Evolutionary conservation across 176 grass and related monocot genomes (phyloP), one percentile per base, ranked within the genome.

Genomic region (Pontederia crassipes): DNA sequence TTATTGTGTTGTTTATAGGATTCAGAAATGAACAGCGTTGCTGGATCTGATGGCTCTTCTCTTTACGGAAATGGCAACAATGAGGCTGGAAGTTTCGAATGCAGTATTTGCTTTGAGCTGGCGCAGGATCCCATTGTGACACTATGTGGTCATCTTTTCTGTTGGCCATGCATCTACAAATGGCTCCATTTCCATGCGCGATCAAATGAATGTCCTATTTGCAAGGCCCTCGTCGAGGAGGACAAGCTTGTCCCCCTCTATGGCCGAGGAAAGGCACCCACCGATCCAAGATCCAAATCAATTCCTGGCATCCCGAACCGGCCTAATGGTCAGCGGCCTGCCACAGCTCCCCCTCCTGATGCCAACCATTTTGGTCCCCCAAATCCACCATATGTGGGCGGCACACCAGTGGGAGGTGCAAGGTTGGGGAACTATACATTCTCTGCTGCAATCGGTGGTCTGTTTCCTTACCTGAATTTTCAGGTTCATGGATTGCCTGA

Each of bases 181-280:
- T 64, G 61, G 61, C 61, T 64, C n/a, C 61, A 48, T 47, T 35
- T 35, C 61, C 40, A 64, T 64, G 61, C 40, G 9, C 61, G 48
- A 64, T 64, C 61, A 18, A 48, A 15, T 18, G 61, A 64, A 48
- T 64, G 61, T 46, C 61, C 61, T 11, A 46, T 64, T 17, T 64
- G 61, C 61, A 64, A 64, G 61, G 61, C 45, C 45, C 17, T 64
- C 45, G 10, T 64, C 9, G 61, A 64, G 20, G 61, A 64, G 12
- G 61, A 64, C 1, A 64, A 64, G 45, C 48, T 64, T 48, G 61
- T 64, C 35, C 61, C 61, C 4, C n/a, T 64, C 4, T 64, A 64
- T 48, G 61, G 61, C 61, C 61, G 61, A 35, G 61, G 61, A 20
- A 64, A 64, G 61, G 20, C 9, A 8, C 17, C 61, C 11, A 45